These are phyloP conservation scores for Conidiobolus incongruus DNA, from an alignment of 371 early-diverging fungal genomes.

Conservation along the genomic window DNA sequence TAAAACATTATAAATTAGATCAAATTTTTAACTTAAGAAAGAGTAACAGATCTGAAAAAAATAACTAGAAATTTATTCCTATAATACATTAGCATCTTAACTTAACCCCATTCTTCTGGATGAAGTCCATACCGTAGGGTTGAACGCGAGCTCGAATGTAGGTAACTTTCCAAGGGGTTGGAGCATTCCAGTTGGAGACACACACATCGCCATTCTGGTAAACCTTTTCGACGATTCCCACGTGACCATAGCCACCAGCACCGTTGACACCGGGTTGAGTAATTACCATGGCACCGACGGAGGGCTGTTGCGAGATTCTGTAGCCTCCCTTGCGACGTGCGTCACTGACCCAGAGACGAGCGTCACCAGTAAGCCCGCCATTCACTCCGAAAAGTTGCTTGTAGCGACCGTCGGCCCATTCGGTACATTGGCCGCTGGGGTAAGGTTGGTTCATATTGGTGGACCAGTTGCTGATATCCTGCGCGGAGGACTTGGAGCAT, in stretches of 20 bases:
- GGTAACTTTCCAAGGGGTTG: neutral
- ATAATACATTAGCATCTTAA: too few relatives aligned
- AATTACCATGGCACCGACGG: neutral
- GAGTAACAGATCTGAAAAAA: too few relatives aligned
- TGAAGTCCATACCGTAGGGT: too few relatives aligned
- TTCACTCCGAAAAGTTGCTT: slow-evolving; percentile 2
- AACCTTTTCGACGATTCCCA: too few relatives aligned
- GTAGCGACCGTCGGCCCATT: slow-evolving; percentile 5
- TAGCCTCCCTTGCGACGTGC: neutral
- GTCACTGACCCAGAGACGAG: neutral
- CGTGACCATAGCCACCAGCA: neutral
- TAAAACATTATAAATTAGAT: too few relatives aligned
- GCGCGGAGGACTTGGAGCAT: too few relatives aligned
- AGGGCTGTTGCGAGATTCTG: neutral
- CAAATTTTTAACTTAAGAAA: too few relatives aligned
- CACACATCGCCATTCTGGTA: neutral
- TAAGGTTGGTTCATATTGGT: too few relatives aligned
- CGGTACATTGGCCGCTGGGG: slow-evolving; percentile 6
- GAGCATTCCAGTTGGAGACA: neutral
- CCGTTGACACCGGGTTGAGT: neutral
- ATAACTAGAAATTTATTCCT: too few relatives aligned
- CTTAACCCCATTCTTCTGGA: too few relatives aligned
- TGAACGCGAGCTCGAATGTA: too few relatives aligned
- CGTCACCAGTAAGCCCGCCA: slow-evolving; percentile 1
- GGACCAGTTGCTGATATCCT: too few relatives aligned